A percentile compares a stretch with the other conserved stretches of the same genome.
Evolutionary conservation across 1,284 basidiomycete genomes (phyloP).

Genomic region (Rhodotorula mucilaginosa): DNA sequence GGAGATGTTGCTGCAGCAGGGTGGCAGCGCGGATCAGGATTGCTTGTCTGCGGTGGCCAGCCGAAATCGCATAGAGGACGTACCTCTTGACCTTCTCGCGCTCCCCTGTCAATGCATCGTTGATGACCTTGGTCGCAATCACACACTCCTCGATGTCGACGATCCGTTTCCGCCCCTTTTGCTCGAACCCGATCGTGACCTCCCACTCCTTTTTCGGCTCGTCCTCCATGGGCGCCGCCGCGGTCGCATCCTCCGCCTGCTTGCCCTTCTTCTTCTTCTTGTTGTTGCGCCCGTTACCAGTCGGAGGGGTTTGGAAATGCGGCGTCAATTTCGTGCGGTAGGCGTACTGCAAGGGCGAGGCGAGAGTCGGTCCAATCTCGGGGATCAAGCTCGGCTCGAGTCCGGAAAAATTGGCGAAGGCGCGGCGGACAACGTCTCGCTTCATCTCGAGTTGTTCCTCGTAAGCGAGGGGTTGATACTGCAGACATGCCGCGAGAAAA

Average conservation of each 20-base stretch:
- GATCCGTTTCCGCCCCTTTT: constrained; percentile 69
- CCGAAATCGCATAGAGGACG: constrained; percentile 42
- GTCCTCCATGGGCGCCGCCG: background rate
- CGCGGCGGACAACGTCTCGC: constrained; percentile 78
- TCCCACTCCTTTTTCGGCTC: constrained; percentile 41
- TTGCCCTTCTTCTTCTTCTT: constrained; percentile 38
- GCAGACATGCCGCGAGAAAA: background rate
- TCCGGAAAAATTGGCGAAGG: constrained; percentile 77
- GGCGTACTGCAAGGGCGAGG: constrained; percentile 80
- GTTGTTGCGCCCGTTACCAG: constrained; percentile 45
- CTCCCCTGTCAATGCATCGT: constrained; percentile 64
- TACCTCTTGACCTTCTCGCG: constrained; percentile 69
- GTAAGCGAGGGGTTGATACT: constrained; percentile 76
- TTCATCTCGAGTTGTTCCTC: constrained; percentile 82
- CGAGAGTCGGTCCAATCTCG: constrained; percentile 68
- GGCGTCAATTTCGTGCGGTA: constrained; percentile 98
- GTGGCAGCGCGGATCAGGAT: background rate
- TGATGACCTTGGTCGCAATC: constrained; percentile 71
- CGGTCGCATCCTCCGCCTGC: constrained; percentile 14
- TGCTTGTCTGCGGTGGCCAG: background rate
- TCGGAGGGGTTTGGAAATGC: constrained; percentile 82
- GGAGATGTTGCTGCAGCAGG: constrained; percentile 63
- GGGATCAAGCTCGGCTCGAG: constrained; percentile 64
- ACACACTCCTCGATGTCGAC: constrained; percentile 98
- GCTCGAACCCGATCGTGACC: constrained; percentile 85